These are phyloP conservation scores for Pisolithus marmoratus DNA, from an alignment of 768 basidiomycete species.

Conservation along the genomic window DNA sequence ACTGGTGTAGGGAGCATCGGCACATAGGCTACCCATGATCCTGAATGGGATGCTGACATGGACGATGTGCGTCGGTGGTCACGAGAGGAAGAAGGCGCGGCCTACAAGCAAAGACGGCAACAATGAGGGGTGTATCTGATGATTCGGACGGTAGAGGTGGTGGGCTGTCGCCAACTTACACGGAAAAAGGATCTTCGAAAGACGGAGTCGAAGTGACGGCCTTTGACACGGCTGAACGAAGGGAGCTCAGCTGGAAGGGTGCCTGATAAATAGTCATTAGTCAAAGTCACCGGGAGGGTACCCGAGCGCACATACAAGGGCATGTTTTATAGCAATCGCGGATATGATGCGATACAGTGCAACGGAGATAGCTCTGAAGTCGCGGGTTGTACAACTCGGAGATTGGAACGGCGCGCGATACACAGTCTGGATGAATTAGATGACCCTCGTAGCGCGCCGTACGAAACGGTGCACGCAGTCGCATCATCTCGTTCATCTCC, in stretches of 20 bases:
- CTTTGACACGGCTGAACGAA: too few relatives aligned
- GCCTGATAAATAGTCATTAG: too few relatives aligned
- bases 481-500: too few relatives aligned
- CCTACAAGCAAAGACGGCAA: too few relatives aligned
- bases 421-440: slow-evolving; percentile 35
- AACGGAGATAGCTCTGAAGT: slow-evolving; percentile 51
- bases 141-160: slow-evolving; percentile 13
- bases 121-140: slow-evolving; percentile 34
- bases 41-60: slow-evolving; percentile 18
- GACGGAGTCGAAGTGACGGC: slow-evolving; percentile 12
- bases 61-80: slow-evolving; percentile 12
- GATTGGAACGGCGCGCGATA: slow-evolving; percentile 74
- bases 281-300: too few relatives aligned
- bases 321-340: slow-evolving; percentile 60
- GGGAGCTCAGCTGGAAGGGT: too few relatives aligned
- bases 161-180: slow-evolving; percentile 7
- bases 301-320: slow-evolving; percentile 46
- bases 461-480: slow-evolving; percentile 46
- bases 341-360: slow-evolving; percentile 48
- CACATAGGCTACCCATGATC: slow-evolving; percentile 23
- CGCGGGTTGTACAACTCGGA: slow-evolving; percentile 50
- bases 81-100: slow-evolving; percentile 6
- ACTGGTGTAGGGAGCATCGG: slow-evolving; percentile 26
- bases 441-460: neutral
- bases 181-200: slow-evolving; percentile 9